A percentile compares a stretch with the other conserved stretches of the same genome.
Conservation (phyloP, 2,329 filamentous ascomycete genomes). For the Amesomyces nigricolor region DNA sequence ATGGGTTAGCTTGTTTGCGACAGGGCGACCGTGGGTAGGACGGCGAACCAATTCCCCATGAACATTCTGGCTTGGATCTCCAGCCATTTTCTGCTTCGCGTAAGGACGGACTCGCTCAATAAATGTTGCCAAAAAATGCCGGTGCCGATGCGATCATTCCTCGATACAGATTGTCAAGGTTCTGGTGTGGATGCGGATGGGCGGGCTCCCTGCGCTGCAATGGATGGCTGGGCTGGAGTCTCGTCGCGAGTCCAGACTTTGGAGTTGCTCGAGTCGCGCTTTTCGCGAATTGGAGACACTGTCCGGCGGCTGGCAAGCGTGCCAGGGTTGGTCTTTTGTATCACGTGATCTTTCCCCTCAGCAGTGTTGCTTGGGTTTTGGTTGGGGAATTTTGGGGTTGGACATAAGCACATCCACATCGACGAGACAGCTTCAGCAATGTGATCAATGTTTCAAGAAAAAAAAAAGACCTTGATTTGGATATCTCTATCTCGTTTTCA, state of each 20-base stretch:
- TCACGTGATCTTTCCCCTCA: conserved; percentile 3
- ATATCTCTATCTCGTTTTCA: conserved; percentile 10
- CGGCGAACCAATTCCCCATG: conserved; percentile 31
- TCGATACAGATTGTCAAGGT: not conserved
- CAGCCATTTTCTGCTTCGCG: conserved; percentile 18
- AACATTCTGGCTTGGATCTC: conserved; percentile 33
- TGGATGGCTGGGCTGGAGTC: not conserved
- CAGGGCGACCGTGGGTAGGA: not conserved
- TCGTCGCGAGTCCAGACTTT: conserved; percentile 9
- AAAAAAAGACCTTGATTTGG: not conserved
- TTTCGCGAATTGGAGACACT: conserved; percentile 14
- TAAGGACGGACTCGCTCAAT: not conserved
- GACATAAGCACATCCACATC: no score
- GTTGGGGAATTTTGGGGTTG: no score
- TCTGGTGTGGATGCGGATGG: not conserved
- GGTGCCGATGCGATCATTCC: not conserved
- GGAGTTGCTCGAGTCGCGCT: conserved; percentile 17
- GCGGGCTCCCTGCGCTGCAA: not conserved
- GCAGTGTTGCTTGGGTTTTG: no score
- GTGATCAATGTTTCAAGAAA: not conserved
- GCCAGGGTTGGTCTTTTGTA: not conserved
- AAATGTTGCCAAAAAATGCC: not conserved
- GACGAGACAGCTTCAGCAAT: not conserved
- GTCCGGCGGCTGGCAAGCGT: not conserved
- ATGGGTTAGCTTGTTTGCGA: conserved; percentile 8